Evolutionary conservation across 306 rosid species (phyloP).

Genomic region (Echinosophora koreensis): DNA sequence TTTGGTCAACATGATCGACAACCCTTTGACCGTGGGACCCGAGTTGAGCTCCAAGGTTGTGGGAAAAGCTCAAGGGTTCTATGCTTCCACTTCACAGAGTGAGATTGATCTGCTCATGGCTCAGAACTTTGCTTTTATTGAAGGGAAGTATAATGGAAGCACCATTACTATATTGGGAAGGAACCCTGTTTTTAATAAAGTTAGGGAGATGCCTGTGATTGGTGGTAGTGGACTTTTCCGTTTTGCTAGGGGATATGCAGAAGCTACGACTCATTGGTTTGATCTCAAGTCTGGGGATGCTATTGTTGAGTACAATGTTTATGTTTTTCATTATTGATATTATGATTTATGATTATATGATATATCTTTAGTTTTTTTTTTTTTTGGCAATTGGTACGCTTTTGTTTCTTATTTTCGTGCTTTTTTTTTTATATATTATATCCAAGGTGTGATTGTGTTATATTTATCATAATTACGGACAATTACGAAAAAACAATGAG

Average conservation of each 20-base stretch:
- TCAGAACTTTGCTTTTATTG: slow-evolving; percentile 66
- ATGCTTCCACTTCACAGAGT: slow-evolving; percentile 56
- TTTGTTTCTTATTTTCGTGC: neutral
- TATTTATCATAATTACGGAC: too few relatives aligned
- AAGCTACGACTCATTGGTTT: slow-evolving; percentile 51
- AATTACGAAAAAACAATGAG: too few relatives aligned
- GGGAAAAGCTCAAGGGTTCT: slow-evolving; percentile 67
- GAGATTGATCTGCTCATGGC: slow-evolving; percentile 62
- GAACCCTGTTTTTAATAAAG: slow-evolving; percentile 55
- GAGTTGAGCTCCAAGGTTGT: slow-evolving; percentile 48
- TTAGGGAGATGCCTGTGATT: slow-evolving; percentile 80
- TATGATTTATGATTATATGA: neutral
- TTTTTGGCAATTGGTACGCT: too few relatives aligned
- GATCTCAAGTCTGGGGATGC: slow-evolving; percentile 58
- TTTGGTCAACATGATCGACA: slow-evolving; percentile 45
- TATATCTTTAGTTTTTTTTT: too few relatives aligned
- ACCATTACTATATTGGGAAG: slow-evolving; percentile 69
- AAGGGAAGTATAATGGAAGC: slow-evolving; percentile 86
- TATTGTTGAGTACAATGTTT: slow-evolving; percentile 62
- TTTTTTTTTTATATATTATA: neutral
- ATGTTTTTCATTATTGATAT: slow-evolving; percentile 50
- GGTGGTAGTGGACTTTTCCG: slow-evolving; percentile 86
- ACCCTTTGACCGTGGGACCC: slow-evolving; percentile 61
- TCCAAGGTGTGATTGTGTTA: too few relatives aligned
- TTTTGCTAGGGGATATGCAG: slow-evolving; percentile 72